phyloP scores from a whole-genome alignment of 2,329 filamentous ascomycete genomes.

The Aspergillus vadensis region DNA sequence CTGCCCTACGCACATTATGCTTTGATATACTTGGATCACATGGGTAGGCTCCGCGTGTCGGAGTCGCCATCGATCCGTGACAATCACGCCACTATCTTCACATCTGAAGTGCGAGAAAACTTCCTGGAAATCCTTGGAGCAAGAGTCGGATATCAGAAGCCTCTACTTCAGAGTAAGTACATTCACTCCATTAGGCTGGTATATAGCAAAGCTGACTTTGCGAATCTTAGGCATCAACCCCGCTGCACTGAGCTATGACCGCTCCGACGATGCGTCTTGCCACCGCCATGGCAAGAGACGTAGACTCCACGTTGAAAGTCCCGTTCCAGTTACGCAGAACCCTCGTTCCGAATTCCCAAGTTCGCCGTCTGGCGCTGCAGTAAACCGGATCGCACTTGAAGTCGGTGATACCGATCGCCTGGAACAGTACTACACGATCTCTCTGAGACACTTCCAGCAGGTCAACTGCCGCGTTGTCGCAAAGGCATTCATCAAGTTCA shows the following conservation, averaged over 20 bases:
- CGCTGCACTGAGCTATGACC: slow-evolving; percentile 21
- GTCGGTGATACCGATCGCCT: slow-evolving; percentile 45
- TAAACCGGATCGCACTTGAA: slow-evolving; percentile 34
- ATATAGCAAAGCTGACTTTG: background rate
- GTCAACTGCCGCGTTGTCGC: slow-evolving; percentile 48
- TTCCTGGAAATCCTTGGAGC: slow-evolving; percentile 39
- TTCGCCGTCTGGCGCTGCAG: slow-evolving; percentile 20
- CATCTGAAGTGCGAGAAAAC: slow-evolving; percentile 36
- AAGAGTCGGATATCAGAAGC: slow-evolving; percentile 32
- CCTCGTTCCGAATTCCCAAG: slow-evolving; percentile 27
- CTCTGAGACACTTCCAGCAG: slow-evolving; percentile 49
- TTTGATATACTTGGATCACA: slow-evolving; percentile 40
- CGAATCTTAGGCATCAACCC: slow-evolving; percentile 20
- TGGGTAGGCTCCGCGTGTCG: slow-evolving; percentile 35
- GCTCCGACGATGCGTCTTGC: slow-evolving; percentile 13
- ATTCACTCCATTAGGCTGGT: too few relatives aligned
- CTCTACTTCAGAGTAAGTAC: slow-evolving; percentile 32
- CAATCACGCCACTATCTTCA: slow-evolving; percentile 35
- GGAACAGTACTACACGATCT: slow-evolving; percentile 43
- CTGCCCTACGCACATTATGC: slow-evolving; percentile 39
- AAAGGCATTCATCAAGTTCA: slow-evolving; percentile 51
- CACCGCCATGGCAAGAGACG: slow-evolving; percentile 35
- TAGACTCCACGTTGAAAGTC: slow-evolving; percentile 24
- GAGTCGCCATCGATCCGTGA: slow-evolving; percentile 38
- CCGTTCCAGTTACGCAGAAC: slow-evolving; percentile 21